Percentiles rank a stretch among this genome's conserved stretches.
Conservation (phyloP, 805 yeast genomes). For the Wickerhamiella occidentalis region DNA sequence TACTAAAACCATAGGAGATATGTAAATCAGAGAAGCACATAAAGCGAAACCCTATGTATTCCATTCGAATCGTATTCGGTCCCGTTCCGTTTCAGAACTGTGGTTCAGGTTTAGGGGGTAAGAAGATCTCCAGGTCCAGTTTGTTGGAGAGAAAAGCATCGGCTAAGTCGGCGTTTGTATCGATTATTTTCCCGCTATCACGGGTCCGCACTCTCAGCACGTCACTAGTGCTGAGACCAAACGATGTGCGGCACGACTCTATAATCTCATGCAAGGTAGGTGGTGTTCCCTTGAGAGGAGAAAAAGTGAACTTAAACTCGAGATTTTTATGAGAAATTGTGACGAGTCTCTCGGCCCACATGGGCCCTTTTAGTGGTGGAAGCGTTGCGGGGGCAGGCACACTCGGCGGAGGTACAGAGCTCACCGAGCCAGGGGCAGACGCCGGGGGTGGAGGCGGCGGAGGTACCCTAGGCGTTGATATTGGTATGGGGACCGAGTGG, state of each 20-base stretch:
- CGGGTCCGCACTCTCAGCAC: constrained; percentile 30
- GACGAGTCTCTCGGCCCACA: constrained; percentile 22
- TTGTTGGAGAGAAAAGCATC: constrained; percentile 33
- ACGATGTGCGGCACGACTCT: constrained; percentile 64
- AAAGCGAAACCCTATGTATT: background rate
- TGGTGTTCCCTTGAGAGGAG: constrained; percentile 54
- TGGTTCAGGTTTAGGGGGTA: constrained; percentile 19
- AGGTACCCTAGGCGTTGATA: background rate
- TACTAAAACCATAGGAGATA: too few relatives aligned
- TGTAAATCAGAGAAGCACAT: too few relatives aligned
- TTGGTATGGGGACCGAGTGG: background rate
- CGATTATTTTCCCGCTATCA: constrained; percentile 26
- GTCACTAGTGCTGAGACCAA: constrained; percentile 37
- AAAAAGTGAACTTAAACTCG: constrained; percentile 49
- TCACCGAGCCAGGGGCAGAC: background rate
- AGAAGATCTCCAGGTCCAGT: constrained; percentile 33
- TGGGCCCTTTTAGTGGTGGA: constrained; percentile 8
- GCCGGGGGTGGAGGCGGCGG: background rate
- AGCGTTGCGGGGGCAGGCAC: background rate
- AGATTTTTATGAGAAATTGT: constrained; percentile 25
- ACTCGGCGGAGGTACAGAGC: background rate
- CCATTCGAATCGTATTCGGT: background rate
- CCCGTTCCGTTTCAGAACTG: background rate
- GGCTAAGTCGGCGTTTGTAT: constrained; percentile 38
- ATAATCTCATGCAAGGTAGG: constrained; percentile 71